Base-by-base conservation (phyloP, 2,329 filamentous ascomycete species). In the Stagonosporopsis cucurbitacearum region DNA sequence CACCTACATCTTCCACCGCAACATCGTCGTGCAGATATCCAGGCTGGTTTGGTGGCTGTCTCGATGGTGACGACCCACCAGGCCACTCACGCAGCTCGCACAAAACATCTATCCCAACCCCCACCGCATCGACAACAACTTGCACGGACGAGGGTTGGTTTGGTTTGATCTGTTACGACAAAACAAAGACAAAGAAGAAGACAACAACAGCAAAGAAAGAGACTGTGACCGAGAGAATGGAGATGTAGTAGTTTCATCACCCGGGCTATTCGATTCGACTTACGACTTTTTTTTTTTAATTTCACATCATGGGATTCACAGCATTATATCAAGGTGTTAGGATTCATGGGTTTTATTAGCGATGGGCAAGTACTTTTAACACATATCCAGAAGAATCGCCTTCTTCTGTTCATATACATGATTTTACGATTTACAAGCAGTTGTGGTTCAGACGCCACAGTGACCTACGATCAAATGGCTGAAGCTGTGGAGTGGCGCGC, bases 11-110 rank as follows among this genome's bases (percentile, higher is more conserved):
- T 2, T 67, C 67, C 2, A 65, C 69, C 7, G 30, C 67, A 2
- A 75, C 71, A 1, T 77, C 73, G 15, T 77, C 71, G 1, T 81
- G 79, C 58, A 73, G 72, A 45, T 76, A 77, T 32, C 75, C 77
- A 17, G 79, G 79, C 12, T 81, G 79, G 79, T 81, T 81, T 61
- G 79, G 79, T 33, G 73, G 76, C 9, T 80, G 79, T 52, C 76
- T 83, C 3, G 82, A 85, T 58, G 77, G 80, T 36, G 79, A 78
- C 0, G 75, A 73, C 7, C 76, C 80, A 48, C 78, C 77, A 6
- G 73, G 70, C 5, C 58, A 62, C 32, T 63, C 63, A 9, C 59
- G 57, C 17, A 54, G 37, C 70, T 68, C 70, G 69, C 20, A 75
- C 40, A 49, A 50, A 17, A 45, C 50, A 3, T 74, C 20, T 65